A percentile compares a stretch with the other conserved stretches of the same genome.
phyloP scores from a whole-genome alignment of 2,329 filamentous ascomycete genomes.

The Cladophialophora yegresii region DNA sequence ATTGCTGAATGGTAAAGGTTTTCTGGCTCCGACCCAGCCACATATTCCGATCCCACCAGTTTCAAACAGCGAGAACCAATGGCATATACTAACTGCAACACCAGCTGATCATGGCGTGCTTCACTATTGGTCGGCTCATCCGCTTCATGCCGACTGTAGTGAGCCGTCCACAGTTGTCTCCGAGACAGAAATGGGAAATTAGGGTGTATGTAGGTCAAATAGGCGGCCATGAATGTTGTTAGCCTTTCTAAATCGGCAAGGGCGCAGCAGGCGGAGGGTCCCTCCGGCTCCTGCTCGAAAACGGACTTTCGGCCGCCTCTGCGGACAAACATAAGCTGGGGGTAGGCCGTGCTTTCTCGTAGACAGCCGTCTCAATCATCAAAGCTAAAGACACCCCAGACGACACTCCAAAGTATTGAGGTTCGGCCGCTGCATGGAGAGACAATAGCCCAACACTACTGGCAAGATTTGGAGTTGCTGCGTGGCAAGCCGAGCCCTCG shows the following conservation, averaged over 20 bases:
- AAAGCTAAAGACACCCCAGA: slow-evolving; percentile 18
- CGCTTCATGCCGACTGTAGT: neutral
- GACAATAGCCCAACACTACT: slow-evolving; percentile 18
- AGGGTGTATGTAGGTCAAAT: slow-evolving; percentile 19
- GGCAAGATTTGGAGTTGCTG: slow-evolving; percentile 11
- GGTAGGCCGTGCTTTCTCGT: slow-evolving; percentile 7
- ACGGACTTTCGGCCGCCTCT: slow-evolving; percentile 14
- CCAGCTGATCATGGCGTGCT: slow-evolving; percentile 5
- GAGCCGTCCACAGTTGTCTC: slow-evolving; percentile 10
- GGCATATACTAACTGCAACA: slow-evolving; percentile 20
- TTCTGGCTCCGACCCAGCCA: slow-evolving; percentile 6
- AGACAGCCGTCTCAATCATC: slow-evolving; percentile 17
- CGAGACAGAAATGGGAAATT: slow-evolving; percentile 19
- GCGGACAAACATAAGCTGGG: slow-evolving; percentile 10
- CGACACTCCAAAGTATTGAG: slow-evolving; percentile 22
- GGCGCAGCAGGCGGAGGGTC: neutral
- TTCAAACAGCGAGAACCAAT: slow-evolving; percentile 22
- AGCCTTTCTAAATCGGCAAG: slow-evolving; percentile 4
- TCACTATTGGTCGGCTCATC: neutral
- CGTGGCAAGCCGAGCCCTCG: neutral
- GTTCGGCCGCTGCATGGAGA: slow-evolving; percentile 20
- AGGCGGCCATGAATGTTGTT: slow-evolving; percentile 9
- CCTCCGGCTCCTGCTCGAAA: slow-evolving; percentile 5
- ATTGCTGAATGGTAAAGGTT: slow-evolving; percentile 16
- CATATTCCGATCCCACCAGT: slow-evolving; percentile 13